Percentiles rank a stretch among this genome's conserved stretches.
Evolutionary conservation across 495 filamentous ascomycete species (phyloP).

Genomic region (Podospora sp.): DNA sequence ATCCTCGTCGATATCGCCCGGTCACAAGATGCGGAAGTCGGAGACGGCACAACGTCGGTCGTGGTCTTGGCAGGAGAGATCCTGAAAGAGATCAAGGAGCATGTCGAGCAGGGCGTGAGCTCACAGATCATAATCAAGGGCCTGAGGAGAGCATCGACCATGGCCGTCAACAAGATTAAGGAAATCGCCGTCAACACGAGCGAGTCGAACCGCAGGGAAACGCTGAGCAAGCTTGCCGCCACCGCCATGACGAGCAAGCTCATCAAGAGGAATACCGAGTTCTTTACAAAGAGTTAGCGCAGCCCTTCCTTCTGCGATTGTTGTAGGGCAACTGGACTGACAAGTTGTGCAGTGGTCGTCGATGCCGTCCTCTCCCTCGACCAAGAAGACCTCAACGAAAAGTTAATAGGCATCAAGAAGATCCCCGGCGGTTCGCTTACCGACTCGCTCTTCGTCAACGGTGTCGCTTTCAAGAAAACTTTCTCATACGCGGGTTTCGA

Average conservation of each 20-base stretch:
- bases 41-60: conserved; percentile 95
- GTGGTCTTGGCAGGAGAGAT: conserved; percentile 96
- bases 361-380: conserved; percentile 96
- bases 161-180: conserved; percentile 98
- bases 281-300: conserved; percentile 91
- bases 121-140: conserved; percentile 98
- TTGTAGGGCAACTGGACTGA: background rate
- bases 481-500: conserved; percentile 99
- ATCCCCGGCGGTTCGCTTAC: conserved; percentile 95
- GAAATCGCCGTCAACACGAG: conserved; percentile 90
- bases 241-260: conserved; percentile 99
- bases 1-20: conserved; percentile 98
- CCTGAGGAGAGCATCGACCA: conserved; percentile 78
- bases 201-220: conserved; percentile 86
- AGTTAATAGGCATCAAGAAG: conserved; percentile 97
- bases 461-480: conserved; percentile 99
- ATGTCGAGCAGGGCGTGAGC: conserved; percentile 95
- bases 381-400: conserved; percentile 96
- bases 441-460: conserved; percentile 96
- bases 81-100: conserved; percentile 90
- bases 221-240: conserved; percentile 81
- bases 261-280: conserved; percentile 93
- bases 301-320: background rate
- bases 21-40: conserved; percentile 98
- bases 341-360: conserved; percentile 74